A percentile compares a stretch with the other conserved stretches of the same genome.
Conservation (phyloP, 495 filamentous ascomycete genomes). For the Evernia prunastri region DNA sequence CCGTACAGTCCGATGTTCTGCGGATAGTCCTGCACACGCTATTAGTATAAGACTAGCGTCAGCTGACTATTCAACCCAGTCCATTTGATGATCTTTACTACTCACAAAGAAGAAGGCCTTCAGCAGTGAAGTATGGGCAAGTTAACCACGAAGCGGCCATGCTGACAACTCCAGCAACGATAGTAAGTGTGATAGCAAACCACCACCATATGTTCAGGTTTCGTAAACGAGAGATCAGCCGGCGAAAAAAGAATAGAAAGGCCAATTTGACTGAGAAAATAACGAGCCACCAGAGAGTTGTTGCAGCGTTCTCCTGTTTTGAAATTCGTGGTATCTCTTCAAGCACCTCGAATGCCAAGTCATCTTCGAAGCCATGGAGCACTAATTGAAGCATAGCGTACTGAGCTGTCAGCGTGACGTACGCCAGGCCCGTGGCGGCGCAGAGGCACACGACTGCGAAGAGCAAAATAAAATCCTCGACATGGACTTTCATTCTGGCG, state of each 20-base stretch:
- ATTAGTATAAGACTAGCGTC: neutral
- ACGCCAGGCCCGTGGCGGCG: slow-evolving; percentile 13
- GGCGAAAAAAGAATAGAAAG: slow-evolving; percentile 20
- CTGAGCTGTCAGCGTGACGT: slow-evolving; percentile 5
- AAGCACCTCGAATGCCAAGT: slow-evolving; percentile 1
- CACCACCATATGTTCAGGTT: slow-evolving; percentile 16
- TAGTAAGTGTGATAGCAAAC: slow-evolving; percentile 11
- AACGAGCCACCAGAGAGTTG: slow-evolving; percentile 12
- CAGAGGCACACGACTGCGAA: slow-evolving; percentile 15
- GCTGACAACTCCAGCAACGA: slow-evolving; percentile 10
- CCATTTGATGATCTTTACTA: neutral
- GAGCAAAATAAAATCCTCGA: slow-evolving; percentile 15
- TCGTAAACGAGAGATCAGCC: slow-evolving; percentile 23
- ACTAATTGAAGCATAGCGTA: slow-evolving; percentile 11
- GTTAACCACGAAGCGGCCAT: slow-evolving; percentile 10
- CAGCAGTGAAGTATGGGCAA: slow-evolving; percentile 16
- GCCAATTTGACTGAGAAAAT: slow-evolving; percentile 20
- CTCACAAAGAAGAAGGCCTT: slow-evolving; percentile 15
- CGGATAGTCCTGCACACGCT: slow-evolving; percentile 7
- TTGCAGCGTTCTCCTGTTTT: slow-evolving; percentile 7
- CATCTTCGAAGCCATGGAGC: slow-evolving; percentile 1
- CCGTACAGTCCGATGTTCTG: slow-evolving; percentile 7
- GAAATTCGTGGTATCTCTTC: slow-evolving; percentile 1
- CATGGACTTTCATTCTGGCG: slow-evolving; percentile 10
- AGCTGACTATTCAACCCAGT: neutral